Evolutionary conservation across 495 filamentous ascomycete species (phyloP), one percentile per base, ranked within the genome.

Genomic region (Lophium mytilinum): DNA sequence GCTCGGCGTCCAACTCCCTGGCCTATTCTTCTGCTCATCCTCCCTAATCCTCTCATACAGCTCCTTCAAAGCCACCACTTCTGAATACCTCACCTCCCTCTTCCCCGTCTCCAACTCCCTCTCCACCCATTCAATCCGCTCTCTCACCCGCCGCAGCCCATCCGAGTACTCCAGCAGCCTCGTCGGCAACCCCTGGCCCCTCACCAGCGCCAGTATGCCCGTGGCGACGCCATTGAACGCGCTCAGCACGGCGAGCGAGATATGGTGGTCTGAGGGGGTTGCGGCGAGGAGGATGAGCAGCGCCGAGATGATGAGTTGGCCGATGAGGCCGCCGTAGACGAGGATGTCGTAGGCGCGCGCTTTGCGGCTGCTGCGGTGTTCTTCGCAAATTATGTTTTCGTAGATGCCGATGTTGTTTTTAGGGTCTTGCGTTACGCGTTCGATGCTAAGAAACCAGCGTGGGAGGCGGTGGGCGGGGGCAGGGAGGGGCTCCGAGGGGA

Each of bases 81-180:
- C 60, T 33, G 41, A 37, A 58, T 63, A 63, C 54, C 55, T 43
- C 39, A 58, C 55, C 51, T 63, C 60, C 50, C 60, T 50, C 60
- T 58, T 48, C 24, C 60, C 60, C 11, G 55, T 55, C 45, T 63
- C 60, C 35, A 63, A 18, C 51, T 63, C 60, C 24, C 51, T 42
- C 45, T 63, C 60, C 60, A 63, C 24, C 60, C 60, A 63, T 37
- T 63, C 60, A 21, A 63, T 34, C 36, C 48, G 50, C 55, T 63
- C 60, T 42, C 60, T 58, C 35, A 58, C 14, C 37, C 35, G 50
- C 55, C 55, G 47, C 55, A 63, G 37, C 37, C 60, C 60, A 58
- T 63, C 60, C 34, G 12, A 8, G 53, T 63, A 63, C 50, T 58
- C 49, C 42, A 58, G 17, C 37, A 63, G 35, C 50, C 55, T 39